Base-by-base conservation (phyloP, 2,329 filamentous ascomycete genomes). In the Aspergillus aculeatus region DNA sequence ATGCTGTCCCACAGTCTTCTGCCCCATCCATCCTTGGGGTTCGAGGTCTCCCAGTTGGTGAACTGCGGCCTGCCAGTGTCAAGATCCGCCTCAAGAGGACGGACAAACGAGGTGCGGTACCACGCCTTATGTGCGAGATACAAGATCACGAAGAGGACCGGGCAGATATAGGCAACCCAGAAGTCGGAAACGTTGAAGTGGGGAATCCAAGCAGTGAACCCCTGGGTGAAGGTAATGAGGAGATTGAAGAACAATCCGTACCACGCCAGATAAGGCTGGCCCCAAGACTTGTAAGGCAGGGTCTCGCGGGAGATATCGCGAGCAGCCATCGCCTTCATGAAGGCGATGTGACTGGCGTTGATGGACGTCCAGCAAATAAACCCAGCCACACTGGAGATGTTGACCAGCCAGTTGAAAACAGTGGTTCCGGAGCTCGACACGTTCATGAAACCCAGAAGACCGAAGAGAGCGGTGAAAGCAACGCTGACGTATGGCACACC, bases 381-480 rank as follows among this genome's bases (percentile, higher is more conserved):
- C 4, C 65, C 70, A 16, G 66, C 68, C 26, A 73, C 69, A 50
- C 68, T 65, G 51, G 66, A 68, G 32, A 74, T 73, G 62, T 73
- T 73, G 49, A 69, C 64, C 19, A 74, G 64, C 69, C 71, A 73
- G 53, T 66, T 68, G 61, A 91, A 64, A 77, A 89, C 88, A 4
- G 79, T 77, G n/a, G 84, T 81, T 29, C 87, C 86, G 44, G 81
- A 84, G 61, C 81, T 82, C 50, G 83, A 86, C 50, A 86, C 82
- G 71, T 89, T 89, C 69, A 92, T 84, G 78, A 87, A 92, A 0
- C 86, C 85, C 5, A 92, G 80, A 11, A 87, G 80, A 19, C 86
- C 86, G 66, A 90, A 80, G 1, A 73, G 71, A 14, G 71, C 72
- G 0, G 80, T 81, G 61, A 78, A 67, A 0, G 75, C 63, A 19